Conservation (phyloP, 257 asterid species). For the Scutellaria minor region DNA sequence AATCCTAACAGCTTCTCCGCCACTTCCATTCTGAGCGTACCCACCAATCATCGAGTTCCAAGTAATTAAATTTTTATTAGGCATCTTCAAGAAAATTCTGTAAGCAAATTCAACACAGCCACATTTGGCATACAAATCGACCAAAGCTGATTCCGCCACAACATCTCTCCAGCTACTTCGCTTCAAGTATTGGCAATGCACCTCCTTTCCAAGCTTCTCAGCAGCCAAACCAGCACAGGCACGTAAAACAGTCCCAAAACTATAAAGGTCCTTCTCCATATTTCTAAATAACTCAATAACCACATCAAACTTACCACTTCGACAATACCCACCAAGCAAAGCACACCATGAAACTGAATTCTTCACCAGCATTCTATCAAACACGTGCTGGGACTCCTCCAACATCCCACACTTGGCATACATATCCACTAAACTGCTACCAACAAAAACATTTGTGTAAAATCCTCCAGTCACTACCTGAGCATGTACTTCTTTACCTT, state of each 20-base stretch:
- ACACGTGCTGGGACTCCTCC: conserved; percentile 61
- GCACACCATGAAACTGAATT: conserved; percentile 90
- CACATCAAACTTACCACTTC: conserved; percentile 56
- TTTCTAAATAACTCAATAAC: conserved; percentile 46
- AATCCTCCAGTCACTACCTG: conserved; percentile 17
- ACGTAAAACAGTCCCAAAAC: conserved; percentile 34
- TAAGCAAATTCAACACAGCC: conserved; percentile 72
- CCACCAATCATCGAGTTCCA: conserved; percentile 97
- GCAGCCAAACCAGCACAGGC: conserved; percentile 67
- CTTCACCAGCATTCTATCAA: conserved; percentile 67
- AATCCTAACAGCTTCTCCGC: conserved; percentile 61
- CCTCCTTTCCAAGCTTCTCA: conserved; percentile 73
- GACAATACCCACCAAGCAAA: conserved; percentile 84
- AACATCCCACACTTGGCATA: conserved; percentile 39
- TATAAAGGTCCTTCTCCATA: conserved; percentile 33
- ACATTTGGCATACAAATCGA: conserved; percentile 88
- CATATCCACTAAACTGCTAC: conserved; percentile 33
- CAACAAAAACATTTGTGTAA: conserved; percentile 20
- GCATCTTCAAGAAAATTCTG: conserved; percentile 65
- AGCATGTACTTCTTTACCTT: conserved; percentile 62
- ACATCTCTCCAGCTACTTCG: conserved; percentile 82
- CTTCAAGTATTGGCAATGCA: conserved; percentile 89
- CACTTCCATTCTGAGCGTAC: conserved; percentile 89
- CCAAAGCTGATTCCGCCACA: conserved; percentile 89
- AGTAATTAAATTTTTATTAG: conserved; percentile 65